phyloP scores from a whole-genome alignment of 306 rosid species.

The Inga leiocalycina region DNA sequence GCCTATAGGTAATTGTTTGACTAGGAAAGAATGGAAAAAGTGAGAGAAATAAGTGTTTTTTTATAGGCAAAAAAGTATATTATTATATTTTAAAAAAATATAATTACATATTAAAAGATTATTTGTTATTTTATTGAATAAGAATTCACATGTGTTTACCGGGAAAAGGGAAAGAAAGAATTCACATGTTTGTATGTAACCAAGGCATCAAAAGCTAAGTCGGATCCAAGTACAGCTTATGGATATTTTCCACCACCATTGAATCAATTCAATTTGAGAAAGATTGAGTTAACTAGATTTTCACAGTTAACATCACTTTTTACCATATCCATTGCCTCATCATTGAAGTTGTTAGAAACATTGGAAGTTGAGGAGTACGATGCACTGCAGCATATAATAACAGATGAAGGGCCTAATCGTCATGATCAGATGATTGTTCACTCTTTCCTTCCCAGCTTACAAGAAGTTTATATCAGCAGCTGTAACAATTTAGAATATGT shows the following conservation, averaged over 20 bases:
- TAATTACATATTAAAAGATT: neutral
- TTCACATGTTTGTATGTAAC: neutral
- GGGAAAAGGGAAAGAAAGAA: neutral
- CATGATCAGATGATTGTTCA: neutral
- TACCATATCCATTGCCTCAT: neutral
- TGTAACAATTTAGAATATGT: too few species aligned
- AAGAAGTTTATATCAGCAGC: too few species aligned
- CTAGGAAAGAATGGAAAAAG: too few species aligned
- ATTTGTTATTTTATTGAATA: too few species aligned
- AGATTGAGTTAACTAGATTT: too few species aligned
- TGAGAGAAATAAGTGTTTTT: too few species aligned
- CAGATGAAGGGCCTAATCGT: neutral
- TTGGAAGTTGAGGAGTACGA: fast-evolving
- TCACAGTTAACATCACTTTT: slow-evolving; percentile 5
- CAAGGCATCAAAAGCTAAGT: too few species aligned
- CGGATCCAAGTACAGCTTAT: too few species aligned
- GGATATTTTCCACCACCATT: too few species aligned
- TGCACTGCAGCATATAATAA: neutral
- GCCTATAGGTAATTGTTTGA: neutral
- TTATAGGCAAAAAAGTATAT: too few species aligned
- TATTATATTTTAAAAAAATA: too few species aligned
- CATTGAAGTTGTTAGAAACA: neutral
- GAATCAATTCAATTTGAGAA: too few species aligned
- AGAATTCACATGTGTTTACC: neutral
- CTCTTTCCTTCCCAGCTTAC: neutral